phyloP scores from a whole-genome alignment of 768 basidiomycete genomes.

The Crucibulum laeve region DNA sequence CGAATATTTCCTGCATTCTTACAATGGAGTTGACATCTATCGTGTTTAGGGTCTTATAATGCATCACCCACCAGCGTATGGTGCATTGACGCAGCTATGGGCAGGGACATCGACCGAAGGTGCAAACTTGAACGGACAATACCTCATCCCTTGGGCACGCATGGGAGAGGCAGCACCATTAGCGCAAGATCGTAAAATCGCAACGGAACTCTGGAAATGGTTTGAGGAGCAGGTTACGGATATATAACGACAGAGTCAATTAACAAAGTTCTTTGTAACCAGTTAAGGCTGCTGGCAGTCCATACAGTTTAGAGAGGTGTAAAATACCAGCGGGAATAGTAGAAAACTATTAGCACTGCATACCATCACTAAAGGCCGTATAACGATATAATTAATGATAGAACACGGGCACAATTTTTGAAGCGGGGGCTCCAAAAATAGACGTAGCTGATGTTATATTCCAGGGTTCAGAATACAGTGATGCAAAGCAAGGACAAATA shows the following conservation, averaged over 20 bases:
- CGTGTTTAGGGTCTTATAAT: neutral
- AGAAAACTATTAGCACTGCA: too few species aligned
- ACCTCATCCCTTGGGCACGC: conserved; percentile 28
- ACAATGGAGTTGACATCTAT: conserved; percentile 5
- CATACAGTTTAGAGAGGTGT: too few species aligned
- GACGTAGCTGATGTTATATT: too few species aligned
- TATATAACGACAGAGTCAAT: neutral
- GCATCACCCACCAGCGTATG: conserved; percentile 18
- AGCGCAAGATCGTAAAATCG: conserved; percentile 18
- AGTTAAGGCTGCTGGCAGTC: too few species aligned
- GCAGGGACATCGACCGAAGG: conserved; percentile 32
- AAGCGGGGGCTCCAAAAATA: too few species aligned
- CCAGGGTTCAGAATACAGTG: too few species aligned
- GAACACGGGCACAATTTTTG: too few species aligned
- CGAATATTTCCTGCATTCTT: neutral
- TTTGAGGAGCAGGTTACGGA: conserved; percentile 24
- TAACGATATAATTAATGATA: too few species aligned
- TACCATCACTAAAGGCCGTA: too few species aligned
- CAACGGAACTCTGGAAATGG: conserved; percentile 23
- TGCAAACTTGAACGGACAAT: conserved; percentile 25
- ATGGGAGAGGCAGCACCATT: conserved; percentile 8
- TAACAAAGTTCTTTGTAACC: too few species aligned
- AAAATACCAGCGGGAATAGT: too few species aligned
- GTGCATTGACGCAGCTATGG: conserved; percentile 37
- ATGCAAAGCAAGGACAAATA: too few species aligned